phyloP scores from a whole-genome alignment of 768 basidiomycete species.

The Floccularia luteovirens region DNA sequence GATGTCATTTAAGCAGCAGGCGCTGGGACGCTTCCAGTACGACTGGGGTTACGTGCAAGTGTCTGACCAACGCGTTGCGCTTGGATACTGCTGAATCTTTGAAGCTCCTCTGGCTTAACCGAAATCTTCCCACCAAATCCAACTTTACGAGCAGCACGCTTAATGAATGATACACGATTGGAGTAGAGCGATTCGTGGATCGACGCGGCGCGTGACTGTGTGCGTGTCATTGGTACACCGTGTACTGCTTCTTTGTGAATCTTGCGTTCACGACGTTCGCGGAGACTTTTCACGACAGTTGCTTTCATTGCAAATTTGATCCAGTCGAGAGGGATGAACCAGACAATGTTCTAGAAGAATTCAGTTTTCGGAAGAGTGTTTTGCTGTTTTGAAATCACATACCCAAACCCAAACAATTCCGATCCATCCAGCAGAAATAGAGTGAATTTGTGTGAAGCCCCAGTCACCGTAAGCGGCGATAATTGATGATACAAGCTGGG shows the following conservation, averaged over 20 bases:
- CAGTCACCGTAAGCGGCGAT: constrained; percentile 92
- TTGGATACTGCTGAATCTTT: constrained; percentile 83
- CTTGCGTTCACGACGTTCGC: constrained; percentile 56
- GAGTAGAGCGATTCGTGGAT: constrained; percentile 70
- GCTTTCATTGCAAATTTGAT: constrained; percentile 98
- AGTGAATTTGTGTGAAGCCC: constrained; percentile 83
- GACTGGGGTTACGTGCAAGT: constrained; percentile 65
- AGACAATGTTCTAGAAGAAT: constrained; percentile 70
- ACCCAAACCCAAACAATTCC: constrained; percentile 98
- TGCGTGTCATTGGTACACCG: constrained; percentile 75
- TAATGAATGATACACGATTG: constrained; percentile 92
- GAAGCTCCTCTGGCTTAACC: constrained; percentile 80
- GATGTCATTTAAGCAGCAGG: background rate
- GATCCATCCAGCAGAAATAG: constrained; percentile 90
- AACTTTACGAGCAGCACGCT: constrained; percentile 82
- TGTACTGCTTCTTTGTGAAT: constrained; percentile 33
- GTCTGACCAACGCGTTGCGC: constrained; percentile 71
- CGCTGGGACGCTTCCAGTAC: background rate
- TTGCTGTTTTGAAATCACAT: constrained; percentile 27
- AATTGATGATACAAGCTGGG: constrained; percentile 92
- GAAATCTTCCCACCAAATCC: constrained; percentile 78
- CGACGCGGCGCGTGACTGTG: constrained; percentile 15
- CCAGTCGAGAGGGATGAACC: constrained; percentile 93
- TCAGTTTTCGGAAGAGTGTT: too few relatives aligned
- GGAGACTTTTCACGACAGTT: constrained; percentile 81